These are phyloP conservation scores for Aspergillus cejpii DNA, from an alignment of 2,329 filamentous ascomycete genomes.

Conservation along the genomic window DNA sequence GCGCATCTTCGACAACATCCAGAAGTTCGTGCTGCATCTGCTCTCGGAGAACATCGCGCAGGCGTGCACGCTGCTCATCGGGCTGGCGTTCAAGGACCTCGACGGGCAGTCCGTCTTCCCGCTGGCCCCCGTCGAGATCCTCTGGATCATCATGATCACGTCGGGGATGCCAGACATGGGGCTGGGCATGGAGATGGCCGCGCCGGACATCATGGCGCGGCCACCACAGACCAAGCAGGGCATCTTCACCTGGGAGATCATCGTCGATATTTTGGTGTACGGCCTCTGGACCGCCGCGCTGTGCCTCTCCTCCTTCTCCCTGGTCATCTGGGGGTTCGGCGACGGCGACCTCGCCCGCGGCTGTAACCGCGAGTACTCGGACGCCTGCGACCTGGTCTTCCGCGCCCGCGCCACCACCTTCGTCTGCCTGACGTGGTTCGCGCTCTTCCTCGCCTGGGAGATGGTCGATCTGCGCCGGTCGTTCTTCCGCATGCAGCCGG, in stretches of 20 bases:
- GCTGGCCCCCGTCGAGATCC: slow-evolving; percentile 74
- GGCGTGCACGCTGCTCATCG: slow-evolving; percentile 72
- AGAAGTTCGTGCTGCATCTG: slow-evolving; percentile 77
- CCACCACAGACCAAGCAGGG: slow-evolving; percentile 65
- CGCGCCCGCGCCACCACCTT: slow-evolving; percentile 67
- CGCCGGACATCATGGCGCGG: slow-evolving; percentile 69
- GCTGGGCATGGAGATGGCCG: slow-evolving; percentile 69
- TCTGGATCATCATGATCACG: slow-evolving; percentile 94
- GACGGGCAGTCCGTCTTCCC: slow-evolving; percentile 73
- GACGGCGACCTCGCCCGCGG: slow-evolving; percentile 52
- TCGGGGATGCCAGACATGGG: slow-evolving; percentile 84
- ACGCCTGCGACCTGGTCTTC: slow-evolving; percentile 58
- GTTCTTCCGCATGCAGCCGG: slow-evolving; percentile 68
- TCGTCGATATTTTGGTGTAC: slow-evolving; percentile 73
- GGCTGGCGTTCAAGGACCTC: slow-evolving; percentile 71
- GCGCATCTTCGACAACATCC: slow-evolving; percentile 82
- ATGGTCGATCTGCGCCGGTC: slow-evolving; percentile 65
- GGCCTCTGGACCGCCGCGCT: slow-evolving; percentile 70
- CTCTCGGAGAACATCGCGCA: slow-evolving; percentile 77
- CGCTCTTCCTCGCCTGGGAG: slow-evolving; percentile 71
- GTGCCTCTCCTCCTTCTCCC: slow-evolving; percentile 56
- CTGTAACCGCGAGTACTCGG: slow-evolving; percentile 55
- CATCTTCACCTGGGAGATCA: slow-evolving; percentile 70
- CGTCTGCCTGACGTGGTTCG: slow-evolving; percentile 68
- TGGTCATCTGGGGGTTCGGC: slow-evolving; percentile 58